phyloP scores from a whole-genome alignment of 2,329 filamentous ascomycete genomes.

The Mycosphaerelloides madeirae region DNA sequence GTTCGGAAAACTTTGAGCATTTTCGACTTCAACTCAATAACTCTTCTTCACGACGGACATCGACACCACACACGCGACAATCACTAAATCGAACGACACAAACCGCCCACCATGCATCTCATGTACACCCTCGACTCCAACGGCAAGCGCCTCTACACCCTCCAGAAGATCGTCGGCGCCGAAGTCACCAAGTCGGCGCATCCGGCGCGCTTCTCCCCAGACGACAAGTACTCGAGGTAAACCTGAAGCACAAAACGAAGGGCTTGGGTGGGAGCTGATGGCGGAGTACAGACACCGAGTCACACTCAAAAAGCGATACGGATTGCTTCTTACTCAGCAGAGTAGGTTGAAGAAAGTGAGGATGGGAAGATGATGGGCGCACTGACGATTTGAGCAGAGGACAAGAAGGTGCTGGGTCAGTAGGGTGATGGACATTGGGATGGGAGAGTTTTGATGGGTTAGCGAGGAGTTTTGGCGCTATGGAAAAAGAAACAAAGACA shows the following conservation, averaged over 20 bases:
- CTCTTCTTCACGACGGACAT: background rate
- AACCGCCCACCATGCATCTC: slow-evolving; percentile 56
- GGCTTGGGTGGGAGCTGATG: background rate
- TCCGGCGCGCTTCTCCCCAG: slow-evolving; percentile 91
- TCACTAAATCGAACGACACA: background rate
- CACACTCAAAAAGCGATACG: slow-evolving; percentile 89
- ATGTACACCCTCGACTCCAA: slow-evolving; percentile 80
- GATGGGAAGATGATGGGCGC: background rate
- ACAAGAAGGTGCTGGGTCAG: slow-evolving; percentile 42
- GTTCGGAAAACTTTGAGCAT: background rate
- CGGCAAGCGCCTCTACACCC: slow-evolving; percentile 89
- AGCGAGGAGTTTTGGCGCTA: slow-evolving; percentile 25
- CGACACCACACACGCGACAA: background rate
- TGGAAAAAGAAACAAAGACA: no score
- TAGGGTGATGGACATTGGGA: slow-evolving; percentile 18
- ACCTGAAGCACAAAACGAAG: slow-evolving; percentile 9
- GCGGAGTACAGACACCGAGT: slow-evolving; percentile 67
- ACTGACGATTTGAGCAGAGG: slow-evolving; percentile 31
- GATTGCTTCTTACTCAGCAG: slow-evolving; percentile 76
- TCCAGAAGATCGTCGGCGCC: slow-evolving; percentile 79
- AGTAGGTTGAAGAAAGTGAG: slow-evolving; percentile 18
- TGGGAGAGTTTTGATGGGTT: slow-evolving; percentile 13
- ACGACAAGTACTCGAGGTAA: slow-evolving; percentile 91
- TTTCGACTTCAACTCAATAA: background rate
- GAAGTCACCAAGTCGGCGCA: slow-evolving; percentile 94